Conservation (phyloP, 495 filamentous ascomycete genomes). For the Jackrogersella multiformis region DNA sequence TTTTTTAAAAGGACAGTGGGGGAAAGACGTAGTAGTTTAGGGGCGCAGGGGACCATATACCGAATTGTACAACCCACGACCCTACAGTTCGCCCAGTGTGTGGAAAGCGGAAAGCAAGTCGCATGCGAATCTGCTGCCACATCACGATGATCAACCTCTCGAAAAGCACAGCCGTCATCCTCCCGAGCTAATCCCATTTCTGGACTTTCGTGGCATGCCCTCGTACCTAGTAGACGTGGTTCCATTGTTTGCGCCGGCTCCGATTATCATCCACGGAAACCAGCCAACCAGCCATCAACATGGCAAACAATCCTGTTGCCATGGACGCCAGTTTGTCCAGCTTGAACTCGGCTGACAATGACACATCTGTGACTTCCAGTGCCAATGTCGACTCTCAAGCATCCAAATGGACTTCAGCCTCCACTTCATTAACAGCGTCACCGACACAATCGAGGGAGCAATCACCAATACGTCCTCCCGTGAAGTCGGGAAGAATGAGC, state of each 20-base stretch:
- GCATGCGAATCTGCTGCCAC: slow-evolving; percentile 43
- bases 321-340: slow-evolving; percentile 47
- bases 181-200: slow-evolving; percentile 45
- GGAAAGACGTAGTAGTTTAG: slow-evolving; percentile 3
- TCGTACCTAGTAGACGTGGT: slow-evolving; percentile 45
- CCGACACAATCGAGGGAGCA: slow-evolving; percentile 60
- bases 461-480: slow-evolving; percentile 56
- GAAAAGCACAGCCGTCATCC: slow-evolving; percentile 38
- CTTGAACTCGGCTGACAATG: slow-evolving; percentile 43
- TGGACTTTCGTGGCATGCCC: slow-evolving; percentile 44
- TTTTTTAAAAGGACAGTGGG: slow-evolving; percentile 20
- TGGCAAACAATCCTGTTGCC: slow-evolving; percentile 41
- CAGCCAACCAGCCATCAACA: slow-evolving; percentile 33
- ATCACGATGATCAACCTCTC: slow-evolving; percentile 47
- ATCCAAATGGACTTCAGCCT: slow-evolving; percentile 55
- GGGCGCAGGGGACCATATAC: neutral
- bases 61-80: slow-evolving; percentile 24
- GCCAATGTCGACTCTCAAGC: slow-evolving; percentile 46
- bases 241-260: slow-evolving; percentile 43
- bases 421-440: slow-evolving; percentile 59
- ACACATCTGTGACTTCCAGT: slow-evolving; percentile 44
- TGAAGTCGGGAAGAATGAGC: slow-evolving; percentile 38
- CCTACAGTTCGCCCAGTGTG: slow-evolving; percentile 12
- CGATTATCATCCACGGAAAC: slow-evolving; percentile 14
- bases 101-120: slow-evolving; percentile 34